Evolutionary conservation across 768 basidiomycete species (phyloP), one percentile per base, ranked within the genome.

Genomic region (Amylocystis lapponica): DNA sequence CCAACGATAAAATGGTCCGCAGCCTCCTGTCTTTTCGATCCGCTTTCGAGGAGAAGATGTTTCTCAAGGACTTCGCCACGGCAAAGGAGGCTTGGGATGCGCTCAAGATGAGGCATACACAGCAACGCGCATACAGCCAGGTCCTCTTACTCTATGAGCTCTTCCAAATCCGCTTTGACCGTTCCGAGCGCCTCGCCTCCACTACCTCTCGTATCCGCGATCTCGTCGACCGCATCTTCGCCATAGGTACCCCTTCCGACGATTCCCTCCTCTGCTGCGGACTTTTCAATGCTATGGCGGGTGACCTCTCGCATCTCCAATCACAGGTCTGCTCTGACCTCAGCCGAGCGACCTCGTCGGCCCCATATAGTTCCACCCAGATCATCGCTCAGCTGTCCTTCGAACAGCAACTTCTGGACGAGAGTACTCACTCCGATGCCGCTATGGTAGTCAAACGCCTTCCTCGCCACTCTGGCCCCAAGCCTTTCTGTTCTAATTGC

Each of bases 391-490:
- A n/a, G n/a, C n/a, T n/a, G n/a, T n/a, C n/a, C n/a, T n/a, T n/a
- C n/a, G n/a, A n/a, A n/a, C n/a, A n/a, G n/a, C 42, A 43, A 16
- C 5, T 13, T 4, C 19, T n/a, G 19, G 33, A 25, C 16, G 16
- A 16, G 5, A 36, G 43, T 36, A n/a, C n/a, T n/a, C 43, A 44
- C n/a, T 36, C 27, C 14, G 43, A 36, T 23, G 36, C 35, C 27
- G 36, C 36, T 27, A 44, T 44, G 43, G 34, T 36, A 4, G 27
- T 2, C 11, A 3, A 22, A 21, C 4, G 16, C n/a, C 31, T 8
- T 19, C 27, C 8, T 19, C 27, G n/a, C n/a, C n/a, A n/a, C n/a
- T n/a, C n/a, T n/a, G n/a, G n/a, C n/a, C n/a, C n/a, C n/a, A n/a
- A n/a, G n/a, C n/a, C n/a, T n/a, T n/a, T n/a, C 23, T 20, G 25